Evolutionary conservation across 768 basidiomycete genomes (phyloP).

Genomic region (Russula dissimulans): DNA sequence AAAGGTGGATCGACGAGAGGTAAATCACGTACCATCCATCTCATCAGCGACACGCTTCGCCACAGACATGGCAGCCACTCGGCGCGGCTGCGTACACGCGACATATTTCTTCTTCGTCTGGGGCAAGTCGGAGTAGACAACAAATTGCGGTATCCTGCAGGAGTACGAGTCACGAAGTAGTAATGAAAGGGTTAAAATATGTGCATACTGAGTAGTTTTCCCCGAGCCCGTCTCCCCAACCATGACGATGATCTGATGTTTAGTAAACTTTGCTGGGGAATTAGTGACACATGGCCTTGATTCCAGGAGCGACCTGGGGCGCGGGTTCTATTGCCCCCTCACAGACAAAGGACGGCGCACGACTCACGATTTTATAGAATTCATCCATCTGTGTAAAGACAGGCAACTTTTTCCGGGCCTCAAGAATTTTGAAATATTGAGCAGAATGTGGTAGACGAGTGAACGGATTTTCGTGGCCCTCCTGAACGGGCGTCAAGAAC

Average conservation of each 20-base stretch:
- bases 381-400: slow-evolving; percentile 90
- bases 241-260: slow-evolving; percentile 83
- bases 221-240: slow-evolving; percentile 94
- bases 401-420: slow-evolving; percentile 77
- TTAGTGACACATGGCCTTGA: slow-evolving; percentile 23
- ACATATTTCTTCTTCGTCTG: slow-evolving; percentile 86
- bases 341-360: background rate
- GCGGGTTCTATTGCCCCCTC: slow-evolving; percentile 27
- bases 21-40: slow-evolving; percentile 75
- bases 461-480: slow-evolving; percentile 80
- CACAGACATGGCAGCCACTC: slow-evolving; percentile 97
- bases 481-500: slow-evolving; percentile 34
- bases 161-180: background rate
- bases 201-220: slow-evolving; percentile 87
- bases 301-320: slow-evolving; percentile 19
- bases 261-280: slow-evolving; percentile 43
- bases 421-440: slow-evolving; percentile 81
- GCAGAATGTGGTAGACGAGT: slow-evolving; percentile 67
- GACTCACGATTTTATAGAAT: slow-evolving; percentile 78
- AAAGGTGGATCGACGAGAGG: slow-evolving; percentile 3
- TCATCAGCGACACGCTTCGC: slow-evolving; percentile 98
- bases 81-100: slow-evolving; percentile 92
- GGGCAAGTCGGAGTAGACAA: slow-evolving; percentile 86
- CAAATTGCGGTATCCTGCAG: slow-evolving; percentile 89
- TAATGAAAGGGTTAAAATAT: background rate